phyloP scores from a whole-genome alignment of 2,329 filamentous ascomycete species.

The Endoconidiophora polonica region DNA sequence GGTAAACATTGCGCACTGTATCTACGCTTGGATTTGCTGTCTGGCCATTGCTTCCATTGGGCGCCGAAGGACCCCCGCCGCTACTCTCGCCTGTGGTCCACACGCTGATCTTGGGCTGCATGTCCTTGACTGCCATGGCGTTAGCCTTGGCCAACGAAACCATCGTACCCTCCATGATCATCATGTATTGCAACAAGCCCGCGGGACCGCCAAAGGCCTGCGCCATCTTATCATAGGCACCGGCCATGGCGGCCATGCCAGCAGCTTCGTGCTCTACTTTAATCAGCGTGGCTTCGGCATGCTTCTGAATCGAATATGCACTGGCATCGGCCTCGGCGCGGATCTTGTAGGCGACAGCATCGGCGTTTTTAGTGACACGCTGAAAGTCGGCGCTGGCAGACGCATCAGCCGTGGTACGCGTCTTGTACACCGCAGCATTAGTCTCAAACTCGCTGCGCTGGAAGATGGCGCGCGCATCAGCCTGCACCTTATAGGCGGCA shows the following conservation, averaged over 20 bases:
- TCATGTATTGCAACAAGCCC: constrained; percentile 67
- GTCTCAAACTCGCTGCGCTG: constrained; percentile 36
- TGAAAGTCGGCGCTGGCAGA: constrained; percentile 24
- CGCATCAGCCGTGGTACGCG: constrained; percentile 26
- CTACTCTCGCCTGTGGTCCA: constrained; percentile 60
- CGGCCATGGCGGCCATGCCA: constrained; percentile 59
- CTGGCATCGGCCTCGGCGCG: constrained; percentile 28
- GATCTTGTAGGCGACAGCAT: constrained; percentile 31
- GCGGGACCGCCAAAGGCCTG: constrained; percentile 61
- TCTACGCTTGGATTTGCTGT: constrained; percentile 26
- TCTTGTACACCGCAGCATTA: constrained; percentile 36
- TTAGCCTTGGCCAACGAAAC: constrained; percentile 65
- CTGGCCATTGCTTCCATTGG: constrained; percentile 13
- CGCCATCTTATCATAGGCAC: constrained; percentile 58
- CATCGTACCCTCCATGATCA: constrained; percentile 72
- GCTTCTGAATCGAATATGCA: constrained; percentile 25
- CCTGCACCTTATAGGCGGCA: constrained; percentile 45
- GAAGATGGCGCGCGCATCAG: constrained; percentile 38
- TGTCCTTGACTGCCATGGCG: constrained; percentile 53
- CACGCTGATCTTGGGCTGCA: constrained; percentile 78
- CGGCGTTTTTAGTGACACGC: constrained; percentile 30
- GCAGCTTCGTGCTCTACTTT: constrained; percentile 57
- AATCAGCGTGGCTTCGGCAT: constrained; percentile 43
- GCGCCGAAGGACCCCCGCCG: constrained; percentile 22
- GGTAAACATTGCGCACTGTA: constrained; percentile 66